Base-by-base conservation (phyloP, 805 yeast genomes). In the Tetrapisispora iriomotensis region DNA sequence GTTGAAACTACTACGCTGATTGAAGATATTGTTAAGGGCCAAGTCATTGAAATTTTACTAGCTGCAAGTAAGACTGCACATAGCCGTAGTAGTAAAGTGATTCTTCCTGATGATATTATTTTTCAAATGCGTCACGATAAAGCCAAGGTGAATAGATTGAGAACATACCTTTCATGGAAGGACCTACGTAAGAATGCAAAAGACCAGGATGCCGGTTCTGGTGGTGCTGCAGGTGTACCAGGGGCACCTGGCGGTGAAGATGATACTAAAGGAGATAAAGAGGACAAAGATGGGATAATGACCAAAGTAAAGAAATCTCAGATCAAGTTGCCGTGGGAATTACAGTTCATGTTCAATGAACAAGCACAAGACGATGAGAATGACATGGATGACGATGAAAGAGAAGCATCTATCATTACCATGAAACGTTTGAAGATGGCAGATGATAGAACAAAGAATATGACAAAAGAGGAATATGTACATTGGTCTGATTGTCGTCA, bases 401-500 rank as follows among this genome's bases (percentile, higher is more conserved):
- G 81, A 46, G 95, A 88, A 36, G 96, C 95, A 4, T 81, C 86
- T 25, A 60, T 80, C 22, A 92, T 94, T 0, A 85, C 94, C n/a
- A 64, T 86, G 59, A 86, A 87, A 58, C 68, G 96, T 42, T 70
- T 92, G 48, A 86, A 87, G 53, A 79, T 76, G 61, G 96, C 96
- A 4, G 98, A 92, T 61, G 96, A 92, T 37, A 71, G 98, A 45
- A 92, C 98, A 0, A 75, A 70, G 47, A 74, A 81, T 49, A 92
- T 92, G 98, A 92, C 98, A 1, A 82, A 79, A 54, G 96, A 92
- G 52, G 98, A 92, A 57, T 92, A 92, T 54, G 98, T 88, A 14
- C 98, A 92, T 58, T 92, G 97, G 96, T 84, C 95, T 10, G 98
- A 92, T 55, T 92, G 98, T 62, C 75, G 98, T 45, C 98, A 92